phyloP scores from a whole-genome alignment of 2,329 filamentous ascomycete genomes.

The Penicillium sp. region DNA sequence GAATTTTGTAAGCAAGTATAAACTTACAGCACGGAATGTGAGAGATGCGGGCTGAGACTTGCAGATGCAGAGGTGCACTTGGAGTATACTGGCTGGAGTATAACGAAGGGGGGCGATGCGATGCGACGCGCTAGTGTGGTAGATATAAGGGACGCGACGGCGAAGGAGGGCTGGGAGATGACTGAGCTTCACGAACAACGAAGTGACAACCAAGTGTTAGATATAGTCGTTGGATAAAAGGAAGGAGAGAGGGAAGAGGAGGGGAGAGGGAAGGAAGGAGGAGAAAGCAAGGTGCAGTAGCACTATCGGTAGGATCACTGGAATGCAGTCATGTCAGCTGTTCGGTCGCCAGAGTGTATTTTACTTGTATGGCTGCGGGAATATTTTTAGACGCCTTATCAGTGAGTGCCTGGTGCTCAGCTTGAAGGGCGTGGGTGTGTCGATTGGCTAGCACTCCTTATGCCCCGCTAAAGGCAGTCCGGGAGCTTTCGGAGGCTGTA shows the following conservation, averaged over 20 bases:
- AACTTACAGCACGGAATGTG: slow-evolving; percentile 23
- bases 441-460: slow-evolving; percentile 24
- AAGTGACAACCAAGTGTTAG: slow-evolving; percentile 9
- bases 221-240: slow-evolving; percentile 15
- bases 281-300: slow-evolving; percentile 17
- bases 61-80: slow-evolving; percentile 22
- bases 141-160: slow-evolving; percentile 24
- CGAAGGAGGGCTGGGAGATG: slow-evolving; percentile 5
- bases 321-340: slow-evolving; percentile 20
- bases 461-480: slow-evolving; percentile 16
- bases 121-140: slow-evolving; percentile 29
- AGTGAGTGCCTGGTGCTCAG: neutral
- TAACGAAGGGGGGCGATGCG: slow-evolving; percentile 19
- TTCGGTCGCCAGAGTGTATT: slow-evolving; percentile 17
- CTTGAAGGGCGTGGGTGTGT: slow-evolving; percentile 23
- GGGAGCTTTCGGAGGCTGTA: slow-evolving; percentile 24
- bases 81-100: slow-evolving; percentile 15
- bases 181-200: slow-evolving; percentile 2
- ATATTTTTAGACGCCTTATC: slow-evolving; percentile 16
- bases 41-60: slow-evolving; percentile 18
- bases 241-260: slow-evolving; percentile 11
- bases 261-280: slow-evolving; percentile 14
- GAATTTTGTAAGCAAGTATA: neutral
- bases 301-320: slow-evolving; percentile 17
- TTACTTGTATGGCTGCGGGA: slow-evolving; percentile 11